phyloP scores from a whole-genome alignment of 2,329 filamentous ascomycete genomes.

The Pseudogymnoascus sp. region DNA sequence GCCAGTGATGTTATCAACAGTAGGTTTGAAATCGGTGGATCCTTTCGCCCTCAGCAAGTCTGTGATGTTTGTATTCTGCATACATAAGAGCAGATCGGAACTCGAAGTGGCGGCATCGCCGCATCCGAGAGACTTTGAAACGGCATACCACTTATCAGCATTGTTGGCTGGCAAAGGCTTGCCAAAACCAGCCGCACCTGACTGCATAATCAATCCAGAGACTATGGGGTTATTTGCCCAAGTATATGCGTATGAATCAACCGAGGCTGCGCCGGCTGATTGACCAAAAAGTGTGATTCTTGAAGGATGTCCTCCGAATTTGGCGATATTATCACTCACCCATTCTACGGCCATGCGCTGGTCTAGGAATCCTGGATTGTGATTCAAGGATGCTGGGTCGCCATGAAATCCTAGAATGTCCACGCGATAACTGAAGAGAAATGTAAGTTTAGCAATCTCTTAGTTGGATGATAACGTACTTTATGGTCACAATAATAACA shows the following conservation, averaged over 20 bases:
- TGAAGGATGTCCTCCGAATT: slow-evolving; percentile 46
- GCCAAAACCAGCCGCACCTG: slow-evolving; percentile 36
- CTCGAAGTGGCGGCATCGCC: slow-evolving; percentile 14
- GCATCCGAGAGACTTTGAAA: slow-evolving; percentile 15
- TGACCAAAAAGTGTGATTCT: slow-evolving; percentile 22
- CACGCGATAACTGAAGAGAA: slow-evolving; percentile 16
- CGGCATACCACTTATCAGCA: slow-evolving; percentile 13
- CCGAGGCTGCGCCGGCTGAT: slow-evolving; percentile 20
- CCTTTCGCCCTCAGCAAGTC: slow-evolving; percentile 10
- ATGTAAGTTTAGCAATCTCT: not conserved
- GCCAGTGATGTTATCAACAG: slow-evolving; percentile 13
- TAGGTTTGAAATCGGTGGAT: slow-evolving; percentile 16
- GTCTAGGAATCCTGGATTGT: slow-evolving; percentile 44
- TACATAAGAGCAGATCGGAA: slow-evolving; percentile 11
- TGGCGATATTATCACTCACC: slow-evolving; percentile 47
- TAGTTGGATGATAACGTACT: slow-evolving; percentile 28
- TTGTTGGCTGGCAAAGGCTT: slow-evolving; percentile 22
- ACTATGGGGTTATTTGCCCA: slow-evolving; percentile 20
- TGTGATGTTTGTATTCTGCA: slow-evolving; percentile 10
- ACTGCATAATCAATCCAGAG: slow-evolving; percentile 20
- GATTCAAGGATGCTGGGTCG: slow-evolving; percentile 7
- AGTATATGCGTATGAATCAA: slow-evolving; percentile 20
- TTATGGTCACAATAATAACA: slow-evolving; percentile 38
- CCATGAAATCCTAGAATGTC: slow-evolving; percentile 19
- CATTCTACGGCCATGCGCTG: slow-evolving; percentile 49